Base-by-base conservation (phyloP, 129 eudicot genomes). In the Artemisia annua region DNA sequence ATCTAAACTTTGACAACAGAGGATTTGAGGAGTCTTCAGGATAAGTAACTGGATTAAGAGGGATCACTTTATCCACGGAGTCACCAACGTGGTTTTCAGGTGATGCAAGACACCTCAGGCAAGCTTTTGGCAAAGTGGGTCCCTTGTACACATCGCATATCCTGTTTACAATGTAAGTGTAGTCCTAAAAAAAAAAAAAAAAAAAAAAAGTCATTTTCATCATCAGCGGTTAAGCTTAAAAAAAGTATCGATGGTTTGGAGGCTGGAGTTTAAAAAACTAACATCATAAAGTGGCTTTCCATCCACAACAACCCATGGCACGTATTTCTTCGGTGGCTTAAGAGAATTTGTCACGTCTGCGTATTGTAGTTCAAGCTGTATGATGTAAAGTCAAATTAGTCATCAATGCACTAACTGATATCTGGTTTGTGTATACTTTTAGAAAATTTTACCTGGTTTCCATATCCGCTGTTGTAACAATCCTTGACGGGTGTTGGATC, bases 281-380 rank as follows among this genome's bases (percentile, higher is more conserved):
- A 90, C 99, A 77, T 95, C 99, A 14, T 88, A 86, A 19, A 95
- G 87, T 43, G 99, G 99, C 64, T 88, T 75, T 69, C 99, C 97
- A 57, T 95, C 86, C 32, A 95, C 96, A 73, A 82, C 88, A 11
- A 95, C 93, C 99, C 99, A 95, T 30, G 99, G 99, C 59, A 95
- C 99, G 30, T 90, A 95, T 65, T 70, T 77, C 67, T 90, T 96
- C 18, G 91, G 97, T 66, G 99, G 99, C 76, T 90, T 58, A 52
- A 95, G 99, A 62, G 89, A 75, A 74, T 83, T 77, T 65, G 99
- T 95, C 43, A 67, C 82, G 4, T 78, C 91, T 20, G 96, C 97
- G 61, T 88, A 89, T 73, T 75, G 67, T 58, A 89, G 85, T 75
- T 87, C 85, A 70, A 92, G 96, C 96, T 90, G 88, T 71, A 83